phyloP scores from a whole-genome alignment of 768 basidiomycete species.

The Pleurotus pulmonarius region DNA sequence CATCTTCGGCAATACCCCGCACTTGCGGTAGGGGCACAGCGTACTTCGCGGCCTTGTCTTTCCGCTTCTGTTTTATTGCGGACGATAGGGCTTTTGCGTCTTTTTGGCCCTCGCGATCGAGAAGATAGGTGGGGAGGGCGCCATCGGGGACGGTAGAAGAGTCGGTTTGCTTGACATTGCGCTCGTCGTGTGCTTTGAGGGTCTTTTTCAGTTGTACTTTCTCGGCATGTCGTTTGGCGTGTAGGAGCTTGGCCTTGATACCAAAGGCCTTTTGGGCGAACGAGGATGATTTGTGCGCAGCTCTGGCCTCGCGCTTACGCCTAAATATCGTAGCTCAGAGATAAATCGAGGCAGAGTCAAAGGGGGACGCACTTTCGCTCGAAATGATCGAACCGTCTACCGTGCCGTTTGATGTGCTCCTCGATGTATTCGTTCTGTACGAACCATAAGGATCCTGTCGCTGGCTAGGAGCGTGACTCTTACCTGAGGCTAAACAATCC shows the following conservation, averaged over 20 bases:
- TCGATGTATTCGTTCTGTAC: conserved; percentile 93
- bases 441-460: neutral
- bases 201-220: conserved; percentile 99
- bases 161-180: conserved; percentile 94
- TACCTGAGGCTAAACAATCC: conserved; percentile 57
- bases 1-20: conserved; percentile 96
- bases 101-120: conserved; percentile 97
- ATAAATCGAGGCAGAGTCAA: neutral
- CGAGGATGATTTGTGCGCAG: conserved; percentile 73
- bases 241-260: conserved; percentile 96
- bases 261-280: conserved; percentile 93
- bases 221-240: conserved; percentile 93
- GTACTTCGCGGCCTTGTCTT: conserved; percentile 98
- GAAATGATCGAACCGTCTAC: conserved; percentile 91
- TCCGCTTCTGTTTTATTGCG: conserved; percentile 97
- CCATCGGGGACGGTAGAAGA: conserved; percentile 79
- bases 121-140: conserved; percentile 91
- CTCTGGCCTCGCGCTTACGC: conserved; percentile 79
- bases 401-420: conserved; percentile 96
- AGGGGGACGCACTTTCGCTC: conserved; percentile 76
- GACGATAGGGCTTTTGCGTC: conserved; percentile 95
- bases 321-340: conserved; percentile 29
- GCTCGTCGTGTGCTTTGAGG: conserved; percentile 99
- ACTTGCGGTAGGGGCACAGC: conserved; percentile 96
- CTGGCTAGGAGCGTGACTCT: too few relatives aligned